These are phyloP conservation scores for Amanita phalloides DNA, from an alignment of 768 basidiomycete species.

Conservation along the genomic window DNA sequence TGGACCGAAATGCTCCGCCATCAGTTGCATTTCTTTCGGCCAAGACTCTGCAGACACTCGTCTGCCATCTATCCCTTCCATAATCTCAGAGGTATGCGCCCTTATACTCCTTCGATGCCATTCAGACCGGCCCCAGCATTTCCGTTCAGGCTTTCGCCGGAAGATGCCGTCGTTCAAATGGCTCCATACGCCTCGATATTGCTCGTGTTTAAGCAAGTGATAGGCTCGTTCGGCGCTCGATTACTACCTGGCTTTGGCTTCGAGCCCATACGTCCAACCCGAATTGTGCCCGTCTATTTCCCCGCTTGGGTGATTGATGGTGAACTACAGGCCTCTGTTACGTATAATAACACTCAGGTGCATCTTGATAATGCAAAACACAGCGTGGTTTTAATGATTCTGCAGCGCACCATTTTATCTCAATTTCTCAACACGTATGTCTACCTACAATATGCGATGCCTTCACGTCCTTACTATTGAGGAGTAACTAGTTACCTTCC, in stretches of 20 bases:
- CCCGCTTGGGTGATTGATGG: slow-evolving; percentile 55
- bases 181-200: slow-evolving; percentile 20
- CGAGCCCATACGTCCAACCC: slow-evolving; percentile 30
- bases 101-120: not conserved
- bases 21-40: not conserved
- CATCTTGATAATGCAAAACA: slow-evolving; percentile 7
- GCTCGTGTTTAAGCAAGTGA: slow-evolving; percentile 13
- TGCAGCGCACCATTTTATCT: slow-evolving; percentile 21
- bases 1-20: not conserved
- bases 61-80: slow-evolving; percentile 18
- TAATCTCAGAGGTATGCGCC: slow-evolving; percentile 24
- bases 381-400: not conserved
- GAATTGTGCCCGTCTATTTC: slow-evolving; percentile 44
- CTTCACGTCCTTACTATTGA: slow-evolving; percentile 8
- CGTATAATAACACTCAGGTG: slow-evolving; percentile 17
- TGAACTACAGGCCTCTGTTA: slow-evolving; percentile 31
- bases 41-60: not conserved
- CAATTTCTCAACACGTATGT: slow-evolving; percentile 39
- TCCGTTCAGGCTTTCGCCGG: slow-evolving; percentile 38
- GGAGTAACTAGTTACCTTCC: slow-evolving; percentile 29
- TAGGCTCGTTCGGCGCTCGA: slow-evolving; percentile 22
- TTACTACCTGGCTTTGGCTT: slow-evolving; percentile 27
- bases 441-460: slow-evolving; percentile 2
- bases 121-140: slow-evolving; percentile 23
- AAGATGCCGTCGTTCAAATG: slow-evolving; percentile 31